Base-by-base conservation (phyloP, 306 rosid genomes). In the Vicia sativa region DNA sequence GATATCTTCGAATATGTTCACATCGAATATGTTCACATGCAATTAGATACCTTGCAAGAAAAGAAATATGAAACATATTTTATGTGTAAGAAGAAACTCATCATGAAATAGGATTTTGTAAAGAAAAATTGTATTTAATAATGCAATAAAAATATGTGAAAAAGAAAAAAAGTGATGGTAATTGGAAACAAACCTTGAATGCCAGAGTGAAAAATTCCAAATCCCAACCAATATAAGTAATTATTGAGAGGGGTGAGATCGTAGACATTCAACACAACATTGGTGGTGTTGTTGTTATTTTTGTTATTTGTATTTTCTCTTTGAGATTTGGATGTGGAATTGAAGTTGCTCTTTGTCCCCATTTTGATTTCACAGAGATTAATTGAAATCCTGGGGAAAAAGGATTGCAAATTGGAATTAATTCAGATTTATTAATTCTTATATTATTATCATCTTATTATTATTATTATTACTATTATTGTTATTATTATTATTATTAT, bases 131-230 rank as follows among this genome's bases (percentile, higher is more conserved):
- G 11, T 31, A 57, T n/a, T 57, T 7, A 29, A 29, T 31, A 6
- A 55, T 9, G 26, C 41, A 25, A 28, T 56, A 14, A 21, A 21
- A 21, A 21, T 1, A 21, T 21, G 14, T 0, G n/a, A 0, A 57
- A 8, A 2, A 11, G 3, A 6, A 16, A 66, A 5, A 16, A 37
- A 14, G n/a, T 19, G 28, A 25, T 25, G 28, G 28, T 25, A 11
- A 7, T 4, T 18, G 3, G 37, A 64, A 44, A 15, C 59, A 3
- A 70, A 89, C 98, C 98, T 92, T 92, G 89, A 81, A 92, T 86
- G 49, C 95, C 98, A 4, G 98, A 89, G 79, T 92, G 98, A 39
- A 84, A 92, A 63, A 87, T 84, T 83, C 98, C 98, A 57, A 92
- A 68, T 23, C 98, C 98, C 67, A 92, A 70, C 92, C 95, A 92